A percentile compares a stretch with the other conserved stretches of the same genome.
Conservation (phyloP, 2,329 filamentous ascomycete genomes). For the Ceratocystiopsis minuta region DNA sequence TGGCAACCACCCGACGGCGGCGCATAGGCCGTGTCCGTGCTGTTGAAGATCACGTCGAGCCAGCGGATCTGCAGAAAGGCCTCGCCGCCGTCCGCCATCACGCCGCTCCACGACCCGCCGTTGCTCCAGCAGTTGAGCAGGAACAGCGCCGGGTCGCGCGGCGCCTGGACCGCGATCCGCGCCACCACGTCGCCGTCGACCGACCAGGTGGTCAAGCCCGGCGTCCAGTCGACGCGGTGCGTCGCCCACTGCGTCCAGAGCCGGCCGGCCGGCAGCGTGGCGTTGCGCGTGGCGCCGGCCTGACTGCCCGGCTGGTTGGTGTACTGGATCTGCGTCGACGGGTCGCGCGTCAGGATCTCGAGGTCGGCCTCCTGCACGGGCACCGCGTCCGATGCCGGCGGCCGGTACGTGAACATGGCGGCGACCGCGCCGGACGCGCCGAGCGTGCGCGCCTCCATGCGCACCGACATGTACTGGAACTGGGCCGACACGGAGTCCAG, state of each 20-base stretch:
- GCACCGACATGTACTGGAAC: slow-evolving; percentile 16
- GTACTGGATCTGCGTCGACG: slow-evolving; percentile 21
- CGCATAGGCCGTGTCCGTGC: slow-evolving; percentile 14
- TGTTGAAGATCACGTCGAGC: slow-evolving; percentile 31
- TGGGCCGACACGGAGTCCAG: slow-evolving; percentile 13
- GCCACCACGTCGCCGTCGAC: slow-evolving; percentile 26
- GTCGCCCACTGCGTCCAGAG: slow-evolving; percentile 30
- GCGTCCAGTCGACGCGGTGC: slow-evolving; percentile 33
- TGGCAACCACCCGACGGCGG: slow-evolving; percentile 11
- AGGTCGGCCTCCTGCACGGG: slow-evolving; percentile 20
- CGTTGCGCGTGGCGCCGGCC: slow-evolving; percentile 21
- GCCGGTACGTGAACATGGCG: slow-evolving; percentile 18
- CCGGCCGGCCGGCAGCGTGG: slow-evolving; percentile 17
- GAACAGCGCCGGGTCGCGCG: slow-evolving; percentile 25
- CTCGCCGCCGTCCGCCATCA: slow-evolving; percentile 22
- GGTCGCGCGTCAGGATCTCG: slow-evolving; percentile 23
- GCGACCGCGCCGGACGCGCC: slow-evolving; percentile 16
- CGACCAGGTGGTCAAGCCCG: slow-evolving; percentile 28
- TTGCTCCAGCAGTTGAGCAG: slow-evolving; percentile 36
- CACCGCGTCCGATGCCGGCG: slow-evolving; percentile 9
- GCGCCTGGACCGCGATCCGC: slow-evolving; percentile 29
- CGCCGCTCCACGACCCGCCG: slow-evolving; percentile 30
- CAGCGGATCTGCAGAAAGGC: slow-evolving; percentile 33
- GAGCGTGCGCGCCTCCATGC: slow-evolving; percentile 16
- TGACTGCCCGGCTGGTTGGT: slow-evolving; percentile 33